Base-by-base conservation (phyloP, 2,329 filamentous ascomycete genomes). In the Huntiella bhutanensis region DNA sequence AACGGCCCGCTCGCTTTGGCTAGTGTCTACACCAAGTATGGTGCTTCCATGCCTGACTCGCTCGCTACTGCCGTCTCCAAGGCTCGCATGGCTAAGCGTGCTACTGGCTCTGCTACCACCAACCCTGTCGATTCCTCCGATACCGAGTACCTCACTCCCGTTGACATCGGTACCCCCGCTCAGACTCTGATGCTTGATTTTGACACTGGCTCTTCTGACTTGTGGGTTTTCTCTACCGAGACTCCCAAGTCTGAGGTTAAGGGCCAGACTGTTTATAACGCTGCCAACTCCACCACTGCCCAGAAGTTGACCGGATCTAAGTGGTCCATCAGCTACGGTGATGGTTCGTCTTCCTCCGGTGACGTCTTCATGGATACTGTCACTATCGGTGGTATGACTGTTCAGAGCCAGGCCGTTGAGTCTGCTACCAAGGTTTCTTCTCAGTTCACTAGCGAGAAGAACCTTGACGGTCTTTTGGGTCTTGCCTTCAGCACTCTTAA, bases 221-320 rank as follows among this genome's bases (percentile, higher is more conserved):
- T 68, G 17, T 67, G 66, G 66, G 66, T 69, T 1, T 68, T 68
- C 52, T 65, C 62, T 46, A 61, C 65, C 19, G 61, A 64, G 42
- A 64, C 63, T 33, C 57, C 59, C 36, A 44, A 54, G 33, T 33
- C 46, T 13, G 55, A 63, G 22, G 55, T 62, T 8, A 56, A 57
- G 12, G 63, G 62, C 0, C 65, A 68, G 41, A 54, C 57, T 4
- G 44, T 61, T n/a, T 69, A 64, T 49, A 54, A 62, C 41, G 61
- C 65, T 1, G 51, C 49, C 17, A 57, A 59, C 42, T 67, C 63
- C 49, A 61, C 56, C 16, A 63, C 62, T 2, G 56, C 66, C 1
- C 52, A 58, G 51, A 55, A 58, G 49, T 45, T 67, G 17, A 45
- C 52, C 3, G 64, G 64, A 4, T 56, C 58, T 4, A 53, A 59